Evolutionary conservation across 108 stramenopile genomes (phyloP), one percentile per base, ranked within the genome.

Genomic region (Pseudonitzschia multiseries): DNA sequence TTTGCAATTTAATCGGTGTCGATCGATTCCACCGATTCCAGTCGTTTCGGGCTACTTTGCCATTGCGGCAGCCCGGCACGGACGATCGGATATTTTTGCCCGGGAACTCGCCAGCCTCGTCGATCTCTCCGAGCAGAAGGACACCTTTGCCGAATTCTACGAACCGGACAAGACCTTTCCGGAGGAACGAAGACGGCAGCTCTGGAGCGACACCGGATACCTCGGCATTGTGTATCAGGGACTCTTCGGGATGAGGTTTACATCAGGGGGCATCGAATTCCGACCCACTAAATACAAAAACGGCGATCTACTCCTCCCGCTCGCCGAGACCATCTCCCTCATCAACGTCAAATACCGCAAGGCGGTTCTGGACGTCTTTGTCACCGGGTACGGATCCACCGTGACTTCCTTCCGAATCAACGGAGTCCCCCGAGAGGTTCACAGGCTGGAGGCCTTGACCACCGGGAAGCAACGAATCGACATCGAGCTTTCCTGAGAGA

Each of bases 61-160:
- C 2, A 70, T 79, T 40, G 81, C 81, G 27, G 81, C 73, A 12
- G 81, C 81, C 20, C 68, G 77, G 10, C 27, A 52, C 26, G 44
- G 54, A 21, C 24, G 26, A 26, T 10, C 12, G 20, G 65, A 66
- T 21, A 56, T 74, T 46, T 74, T 66, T 74, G 31, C 28, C 9
- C 26, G 60, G n/a, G 81, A 82, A 64, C 21, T 79, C 22, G 43
- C 69, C 51, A 29, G 32, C 24, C 46, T 78, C 31, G 63, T 64
- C 20, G 51, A 57, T 15, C 36, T 82, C 29, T 52, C 77, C 6
- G 60, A 72, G 59, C 57, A 57, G 18, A 28, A 69, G 40, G 24
- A 68, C 41, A 82, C 77, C 40, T 81, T 77, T 73, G 80, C 80
- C 40, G 80, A 81, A 65, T 81, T 81, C 31, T 82, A 82, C 29